Evolutionary conservation across 768 basidiomycete species (phyloP).

Genomic region (Nidula microcarpa): DNA sequence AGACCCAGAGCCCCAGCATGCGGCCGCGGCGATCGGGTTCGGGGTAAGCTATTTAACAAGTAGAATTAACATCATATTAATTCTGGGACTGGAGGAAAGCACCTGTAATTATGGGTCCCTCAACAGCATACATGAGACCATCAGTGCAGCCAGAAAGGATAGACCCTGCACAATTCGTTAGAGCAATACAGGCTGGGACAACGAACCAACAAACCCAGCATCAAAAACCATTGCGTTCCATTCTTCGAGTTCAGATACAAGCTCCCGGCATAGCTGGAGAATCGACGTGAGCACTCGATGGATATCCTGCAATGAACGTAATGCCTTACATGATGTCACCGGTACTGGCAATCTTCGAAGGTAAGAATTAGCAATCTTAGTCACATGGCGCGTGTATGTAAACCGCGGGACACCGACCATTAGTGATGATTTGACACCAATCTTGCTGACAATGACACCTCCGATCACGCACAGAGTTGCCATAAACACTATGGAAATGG

Average conservation of each 20-base stretch:
- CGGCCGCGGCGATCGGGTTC: constrained; percentile 26
- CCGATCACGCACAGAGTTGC: constrained; percentile 24
- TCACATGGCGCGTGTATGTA: too few species aligned
- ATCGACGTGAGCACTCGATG: neutral
- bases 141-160: constrained; percentile 25
- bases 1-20: constrained; percentile 30
- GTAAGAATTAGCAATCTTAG: neutral
- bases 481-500: constrained; percentile 19
- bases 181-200: neutral
- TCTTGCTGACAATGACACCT: constrained; percentile 27
- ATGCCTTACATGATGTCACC: constrained; percentile 23
- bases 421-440: constrained; percentile 22
- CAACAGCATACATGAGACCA: constrained; percentile 26
- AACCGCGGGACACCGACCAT: constrained; percentile 8
- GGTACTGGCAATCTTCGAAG: constrained; percentile 20
- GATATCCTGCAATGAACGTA: neutral
- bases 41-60: constrained; percentile 20
- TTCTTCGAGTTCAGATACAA: constrained; percentile 28
- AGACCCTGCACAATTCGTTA: constrained; percentile 4
- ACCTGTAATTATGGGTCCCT: constrained; percentile 29
- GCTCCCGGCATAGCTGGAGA: constrained; percentile 23
- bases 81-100: neutral
- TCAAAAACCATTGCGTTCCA: constrained; percentile 30
- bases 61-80: neutral
- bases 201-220: constrained; percentile 15